Conservation (phyloP, 306 rosid genomes). For the Trifolium fragiferum region DNA sequence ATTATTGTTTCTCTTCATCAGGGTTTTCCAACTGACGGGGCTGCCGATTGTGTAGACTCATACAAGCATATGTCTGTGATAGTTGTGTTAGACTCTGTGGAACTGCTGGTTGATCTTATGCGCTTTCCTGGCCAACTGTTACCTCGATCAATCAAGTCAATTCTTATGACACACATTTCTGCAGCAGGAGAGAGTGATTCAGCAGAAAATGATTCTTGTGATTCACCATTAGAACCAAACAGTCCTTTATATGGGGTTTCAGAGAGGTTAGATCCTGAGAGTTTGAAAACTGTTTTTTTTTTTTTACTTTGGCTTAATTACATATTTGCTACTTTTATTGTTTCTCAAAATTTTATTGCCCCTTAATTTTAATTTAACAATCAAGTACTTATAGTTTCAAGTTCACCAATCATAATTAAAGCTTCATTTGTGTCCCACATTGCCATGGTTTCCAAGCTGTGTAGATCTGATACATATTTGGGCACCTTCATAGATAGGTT, state of each 20-base stretch:
- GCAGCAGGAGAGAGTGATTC: conserved; percentile 99
- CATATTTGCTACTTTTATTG: conserved; percentile 16
- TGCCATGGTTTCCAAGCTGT: background rate
- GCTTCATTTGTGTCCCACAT: conserved; percentile 1
- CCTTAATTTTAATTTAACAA: conserved; percentile 20
- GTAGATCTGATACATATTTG: background rate
- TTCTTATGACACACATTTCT: conserved; percentile 88
- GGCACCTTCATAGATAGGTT: background rate
- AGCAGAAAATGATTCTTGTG: conserved; percentile 98
- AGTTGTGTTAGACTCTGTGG: conserved; percentile 82
- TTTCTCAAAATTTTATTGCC: conserved; percentile 15
- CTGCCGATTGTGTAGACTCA: conserved; percentile 76
- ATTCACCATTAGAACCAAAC: conserved; percentile 95
- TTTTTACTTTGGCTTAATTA: conserved; percentile 14
- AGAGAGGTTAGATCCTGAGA: conserved; percentile 58
- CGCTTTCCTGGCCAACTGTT: conserved; percentile 90
- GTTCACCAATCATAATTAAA: background rate
- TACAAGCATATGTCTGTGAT: conserved; percentile 92
- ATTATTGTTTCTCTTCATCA: conserved; percentile 48
- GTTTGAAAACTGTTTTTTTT: conserved; percentile 34
- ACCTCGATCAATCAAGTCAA: conserved; percentile 80
- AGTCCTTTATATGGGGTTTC: conserved; percentile 94
- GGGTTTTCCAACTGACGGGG: conserved; percentile 95
- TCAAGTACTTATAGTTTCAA: conserved; percentile 17
- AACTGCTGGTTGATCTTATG: conserved; percentile 92